These are phyloP conservation scores for Scutellaria minor DNA, from an alignment of 257 asterid species.

Conservation along the genomic window DNA sequence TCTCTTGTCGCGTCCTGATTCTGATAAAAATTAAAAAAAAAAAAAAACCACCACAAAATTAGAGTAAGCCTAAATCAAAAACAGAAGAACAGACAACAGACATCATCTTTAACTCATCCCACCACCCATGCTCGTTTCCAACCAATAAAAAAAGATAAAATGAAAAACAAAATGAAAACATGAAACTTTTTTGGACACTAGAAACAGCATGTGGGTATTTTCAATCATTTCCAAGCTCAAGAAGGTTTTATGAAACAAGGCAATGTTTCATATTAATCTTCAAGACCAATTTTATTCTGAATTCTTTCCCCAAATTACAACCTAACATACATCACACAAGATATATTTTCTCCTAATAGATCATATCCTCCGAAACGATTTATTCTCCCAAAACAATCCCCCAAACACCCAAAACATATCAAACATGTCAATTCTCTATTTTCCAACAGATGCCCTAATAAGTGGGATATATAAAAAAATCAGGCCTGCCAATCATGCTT, in stretches of 20 bases:
- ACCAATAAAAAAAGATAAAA: background rate
- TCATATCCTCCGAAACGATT: background rate
- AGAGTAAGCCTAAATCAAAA: constrained; percentile 9
- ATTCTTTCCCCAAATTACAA: background rate
- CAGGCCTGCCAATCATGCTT: background rate
- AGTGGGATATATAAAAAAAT: background rate
- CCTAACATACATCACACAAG: background rate
- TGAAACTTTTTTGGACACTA: background rate
- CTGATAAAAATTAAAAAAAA: constrained; percentile 38
- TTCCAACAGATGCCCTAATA: background rate
- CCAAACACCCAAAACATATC: constrained; percentile 15
- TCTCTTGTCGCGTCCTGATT: constrained; percentile 45
- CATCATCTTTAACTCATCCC: constrained; percentile 5
- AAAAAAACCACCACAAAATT: constrained; percentile 31
- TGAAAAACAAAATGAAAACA: background rate
- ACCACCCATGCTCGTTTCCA: background rate
- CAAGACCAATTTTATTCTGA: background rate
- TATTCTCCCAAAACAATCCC: background rate
- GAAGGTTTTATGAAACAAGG: constrained; percentile 2
- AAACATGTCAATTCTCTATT: too few relatives aligned
- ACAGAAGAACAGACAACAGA: background rate
- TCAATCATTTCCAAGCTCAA: background rate
- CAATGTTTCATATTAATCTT: background rate
- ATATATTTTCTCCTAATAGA: background rate
- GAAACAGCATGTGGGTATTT: background rate